phyloP scores from a whole-genome alignment of 2,329 filamentous ascomycete species.

The Trichoderma sp. region DNA sequence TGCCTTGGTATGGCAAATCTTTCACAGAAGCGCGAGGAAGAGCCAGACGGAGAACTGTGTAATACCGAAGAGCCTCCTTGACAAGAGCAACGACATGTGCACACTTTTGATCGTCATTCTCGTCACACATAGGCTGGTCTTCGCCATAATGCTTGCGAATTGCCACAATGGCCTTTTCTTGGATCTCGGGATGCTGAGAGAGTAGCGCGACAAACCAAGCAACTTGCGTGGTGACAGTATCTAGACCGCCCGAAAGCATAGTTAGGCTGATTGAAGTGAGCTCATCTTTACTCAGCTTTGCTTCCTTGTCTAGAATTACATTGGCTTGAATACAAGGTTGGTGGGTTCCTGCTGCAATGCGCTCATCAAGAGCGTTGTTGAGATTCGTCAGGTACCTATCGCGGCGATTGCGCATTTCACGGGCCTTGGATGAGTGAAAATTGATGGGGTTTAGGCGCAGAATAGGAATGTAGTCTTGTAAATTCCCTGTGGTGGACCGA shows the following conservation, averaged over 20 bases:
- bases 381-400: not conserved
- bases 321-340: not conserved
- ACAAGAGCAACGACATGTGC: constrained; percentile 64
- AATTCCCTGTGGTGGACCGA: not conserved
- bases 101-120: constrained; percentile 64
- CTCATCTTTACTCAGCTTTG: constrained; percentile 62
- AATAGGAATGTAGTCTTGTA: not conserved
- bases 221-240: constrained; percentile 66
- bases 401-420: not conserved
- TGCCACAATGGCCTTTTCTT: not conserved
- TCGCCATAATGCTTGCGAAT: not conserved
- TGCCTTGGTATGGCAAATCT: constrained; percentile 59
- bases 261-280: constrained; percentile 66
- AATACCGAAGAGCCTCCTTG: constrained; percentile 62
- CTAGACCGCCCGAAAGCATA: constrained; percentile 67
- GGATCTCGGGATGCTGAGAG: not conserved
- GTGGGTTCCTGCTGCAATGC: not conserved
- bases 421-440: not conserved
- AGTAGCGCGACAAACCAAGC: constrained; percentile 65
- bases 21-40: constrained; percentile 63
- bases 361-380: not conserved
- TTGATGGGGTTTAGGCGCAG: not conserved
- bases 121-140: constrained; percentile 22
- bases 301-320: constrained; percentile 56
- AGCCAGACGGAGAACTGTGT: constrained; percentile 62